phyloP scores from a whole-genome alignment of 1,284 basidiomycete genomes.

The Porodaedalea pini region DNA sequence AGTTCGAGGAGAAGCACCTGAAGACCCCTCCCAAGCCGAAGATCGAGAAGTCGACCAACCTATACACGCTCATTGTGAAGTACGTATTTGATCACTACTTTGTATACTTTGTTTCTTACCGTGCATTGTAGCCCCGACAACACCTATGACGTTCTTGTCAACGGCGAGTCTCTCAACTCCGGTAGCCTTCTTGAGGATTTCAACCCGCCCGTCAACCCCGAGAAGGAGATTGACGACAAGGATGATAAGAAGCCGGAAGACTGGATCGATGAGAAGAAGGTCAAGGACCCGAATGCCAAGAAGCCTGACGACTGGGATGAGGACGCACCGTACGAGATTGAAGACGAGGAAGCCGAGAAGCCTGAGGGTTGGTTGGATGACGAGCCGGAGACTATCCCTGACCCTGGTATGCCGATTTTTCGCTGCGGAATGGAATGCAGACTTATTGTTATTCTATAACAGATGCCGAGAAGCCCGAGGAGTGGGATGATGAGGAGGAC shows the following conservation, averaged over 20 bases:
- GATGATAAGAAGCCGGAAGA: constrained; percentile 86
- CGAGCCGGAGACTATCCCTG: constrained; percentile 79
- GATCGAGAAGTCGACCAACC: constrained; percentile 85
- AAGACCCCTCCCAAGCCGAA: constrained; percentile 77
- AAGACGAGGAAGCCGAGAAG: constrained; percentile 83
- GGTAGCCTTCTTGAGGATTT: constrained; percentile 95
- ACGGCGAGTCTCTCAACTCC: constrained; percentile 77
- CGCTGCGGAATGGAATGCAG: background rate
- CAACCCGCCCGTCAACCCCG: constrained; percentile 90
- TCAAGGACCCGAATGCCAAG: constrained; percentile 79
- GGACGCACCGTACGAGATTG: constrained; percentile 86
- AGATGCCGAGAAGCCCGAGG: constrained; percentile 95
- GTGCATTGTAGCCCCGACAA: constrained; percentile 74
- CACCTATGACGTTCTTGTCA: constrained; percentile 91
- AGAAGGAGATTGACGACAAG: constrained; percentile 90
- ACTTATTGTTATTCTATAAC: background rate
- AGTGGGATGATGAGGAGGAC: constrained; percentile 99
- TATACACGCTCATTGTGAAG: constrained; percentile 92
- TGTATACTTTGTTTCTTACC: constrained; percentile 7
- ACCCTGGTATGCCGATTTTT: constrained; percentile 59
- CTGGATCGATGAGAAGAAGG: constrained; percentile 91
- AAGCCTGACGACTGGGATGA: constrained; percentile 98
- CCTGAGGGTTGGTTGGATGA: constrained; percentile 96
- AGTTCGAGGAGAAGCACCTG: constrained; percentile 97
- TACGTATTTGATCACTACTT: constrained; percentile 37